phyloP scores from a whole-genome alignment of 1,139 yeast species.

The Protomyces pachydermus region DNA sequence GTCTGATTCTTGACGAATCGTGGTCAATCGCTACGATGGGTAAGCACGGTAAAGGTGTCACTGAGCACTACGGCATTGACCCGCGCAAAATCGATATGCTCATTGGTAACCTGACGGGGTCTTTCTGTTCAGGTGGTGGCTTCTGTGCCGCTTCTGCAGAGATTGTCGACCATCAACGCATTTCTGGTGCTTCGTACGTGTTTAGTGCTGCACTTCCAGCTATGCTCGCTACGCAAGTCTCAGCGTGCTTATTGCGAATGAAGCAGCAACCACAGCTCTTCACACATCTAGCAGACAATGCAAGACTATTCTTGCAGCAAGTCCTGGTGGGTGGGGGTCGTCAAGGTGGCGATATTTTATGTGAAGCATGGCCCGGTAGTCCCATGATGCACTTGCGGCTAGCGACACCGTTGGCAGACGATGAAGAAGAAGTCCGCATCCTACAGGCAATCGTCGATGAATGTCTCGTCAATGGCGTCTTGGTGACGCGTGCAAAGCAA shows the following conservation, averaged over 20 bases:
- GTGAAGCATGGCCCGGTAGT: slow-evolving; percentile 57
- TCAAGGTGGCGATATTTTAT: slow-evolving; percentile 44
- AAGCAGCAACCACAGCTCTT: slow-evolving; percentile 33
- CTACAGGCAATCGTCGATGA: slow-evolving; percentile 45
- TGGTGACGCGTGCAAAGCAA: slow-evolving; percentile 44
- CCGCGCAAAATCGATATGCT: slow-evolving; percentile 74
- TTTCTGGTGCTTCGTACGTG: slow-evolving; percentile 82
- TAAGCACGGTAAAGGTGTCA: slow-evolving; percentile 73
- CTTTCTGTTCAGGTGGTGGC: slow-evolving; percentile 90
- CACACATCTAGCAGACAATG: slow-evolving; percentile 41
- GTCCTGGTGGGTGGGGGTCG: slow-evolving; percentile 30
- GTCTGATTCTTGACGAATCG: slow-evolving; percentile 82
- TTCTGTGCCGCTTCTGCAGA: slow-evolving; percentile 81
- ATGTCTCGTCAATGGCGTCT: slow-evolving; percentile 55
- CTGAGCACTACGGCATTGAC: slow-evolving; percentile 60
- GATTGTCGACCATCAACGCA: slow-evolving; percentile 89
- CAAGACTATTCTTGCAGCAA: slow-evolving; percentile 37
- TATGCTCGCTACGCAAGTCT: slow-evolving; percentile 71
- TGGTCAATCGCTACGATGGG: slow-evolving; percentile 85
- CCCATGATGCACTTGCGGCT: slow-evolving; percentile 59
- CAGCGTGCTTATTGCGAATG: slow-evolving; percentile 53
- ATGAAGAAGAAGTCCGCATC: slow-evolving; percentile 34
- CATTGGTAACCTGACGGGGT: slow-evolving; percentile 75
- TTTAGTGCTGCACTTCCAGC: slow-evolving; percentile 95
- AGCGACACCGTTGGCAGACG: slow-evolving; percentile 44